Base-by-base conservation (phyloP, 2,329 filamentous ascomycete species). In the Epichloe elymi region DNA sequence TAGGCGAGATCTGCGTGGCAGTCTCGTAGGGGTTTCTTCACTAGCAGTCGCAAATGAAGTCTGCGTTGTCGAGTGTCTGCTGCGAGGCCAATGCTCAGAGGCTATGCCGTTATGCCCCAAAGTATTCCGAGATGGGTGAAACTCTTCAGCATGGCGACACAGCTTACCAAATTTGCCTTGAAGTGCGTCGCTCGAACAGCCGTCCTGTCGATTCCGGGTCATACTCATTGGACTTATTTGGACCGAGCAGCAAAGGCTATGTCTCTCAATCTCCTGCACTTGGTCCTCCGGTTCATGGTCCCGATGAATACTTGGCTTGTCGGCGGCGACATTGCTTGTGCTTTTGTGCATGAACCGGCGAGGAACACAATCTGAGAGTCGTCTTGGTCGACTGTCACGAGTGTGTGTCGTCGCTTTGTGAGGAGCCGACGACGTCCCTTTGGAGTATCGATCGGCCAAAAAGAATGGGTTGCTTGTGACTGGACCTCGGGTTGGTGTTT, bases 51-150 rank as follows among this genome's bases (percentile, higher is more conserved):
- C 26, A 20, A n/a, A 20, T 17, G 4, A 53, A 36, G 1, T 30
- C 46, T 42, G 44, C 52, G 11, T 55, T 41, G 6, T 63, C 3
- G 38, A 26, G n/a, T 37, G 49, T n/a, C 35, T 46, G 17, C 35
- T 38, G 19, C 8, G 6, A 23, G 48, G 33, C 15, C 38, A n/a
- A 30, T 30, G 12, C 6, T 38, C 37, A 15, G 35, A 10, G 3
- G 35, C 54, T 38, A 59, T 60, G 14, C 61, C 58, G 12, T 69
- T 56, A 43, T 68, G 64, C 43, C 67, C 63, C 43, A 63, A 57
- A 51, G 65, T 65, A 52, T 69, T 67, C 33, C 63, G 60, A 17
- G 61, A 56, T 45, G 59, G 59, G 48, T 67, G 60, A 5, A 70
- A 60, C 23, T 65, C 62, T 39, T 66, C 55, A 7, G 63, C 61